Evolutionary conservation across 352 stramenopile genomes (phyloP).

Genomic region (Phytophthora pinifolia): DNA sequence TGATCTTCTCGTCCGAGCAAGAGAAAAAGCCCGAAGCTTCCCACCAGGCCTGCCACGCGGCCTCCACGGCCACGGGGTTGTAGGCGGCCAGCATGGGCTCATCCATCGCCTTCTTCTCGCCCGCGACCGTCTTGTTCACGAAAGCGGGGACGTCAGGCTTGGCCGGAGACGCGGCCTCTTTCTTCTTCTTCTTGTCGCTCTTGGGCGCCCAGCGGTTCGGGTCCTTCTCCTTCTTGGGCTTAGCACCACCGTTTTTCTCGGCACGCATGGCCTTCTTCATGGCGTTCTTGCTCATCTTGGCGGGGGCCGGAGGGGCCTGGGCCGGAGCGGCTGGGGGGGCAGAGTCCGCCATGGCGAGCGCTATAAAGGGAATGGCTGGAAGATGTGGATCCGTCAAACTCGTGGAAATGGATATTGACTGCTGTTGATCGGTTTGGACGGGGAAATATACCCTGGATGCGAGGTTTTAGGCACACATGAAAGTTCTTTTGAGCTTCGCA

Average conservation of each 20-base stretch:
- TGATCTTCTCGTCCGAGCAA: conserved; percentile 88
- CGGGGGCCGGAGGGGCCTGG: conserved; percentile 13
- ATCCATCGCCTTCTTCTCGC: conserved; percentile 94
- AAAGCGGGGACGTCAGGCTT: conserved; percentile 52
- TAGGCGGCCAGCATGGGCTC: conserved; percentile 94
- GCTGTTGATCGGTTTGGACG: background rate
- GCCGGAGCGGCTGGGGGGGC: conserved; percentile 5
- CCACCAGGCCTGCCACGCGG: conserved; percentile 99
- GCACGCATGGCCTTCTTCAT: conserved; percentile 93
- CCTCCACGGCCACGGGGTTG: conserved; percentile 96
- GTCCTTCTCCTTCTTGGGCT: conserved; percentile 96
- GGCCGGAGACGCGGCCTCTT: conserved; percentile 44
- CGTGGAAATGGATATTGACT: background rate
- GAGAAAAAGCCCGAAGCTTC: conserved; percentile 95
- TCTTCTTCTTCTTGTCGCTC: conserved; percentile 89
- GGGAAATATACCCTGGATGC: background rate
- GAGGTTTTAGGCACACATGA: background rate
- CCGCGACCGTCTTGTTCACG: conserved; percentile 94
- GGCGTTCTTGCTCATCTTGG: conserved; percentile 95
- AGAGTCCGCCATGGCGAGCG: conserved; percentile 17
- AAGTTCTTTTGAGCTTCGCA: no score
- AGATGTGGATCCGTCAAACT: conserved; percentile 6
- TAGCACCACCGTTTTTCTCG: conserved; percentile 78
- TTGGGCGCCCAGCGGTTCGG: conserved; percentile 89
- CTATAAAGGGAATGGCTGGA: conserved; percentile 22